A percentile compares a stretch with the other conserved stretches of the same genome.
phyloP scores from a whole-genome alignment of 108 stramenopile species.

The Asterionellopsis glacialis region DNA sequence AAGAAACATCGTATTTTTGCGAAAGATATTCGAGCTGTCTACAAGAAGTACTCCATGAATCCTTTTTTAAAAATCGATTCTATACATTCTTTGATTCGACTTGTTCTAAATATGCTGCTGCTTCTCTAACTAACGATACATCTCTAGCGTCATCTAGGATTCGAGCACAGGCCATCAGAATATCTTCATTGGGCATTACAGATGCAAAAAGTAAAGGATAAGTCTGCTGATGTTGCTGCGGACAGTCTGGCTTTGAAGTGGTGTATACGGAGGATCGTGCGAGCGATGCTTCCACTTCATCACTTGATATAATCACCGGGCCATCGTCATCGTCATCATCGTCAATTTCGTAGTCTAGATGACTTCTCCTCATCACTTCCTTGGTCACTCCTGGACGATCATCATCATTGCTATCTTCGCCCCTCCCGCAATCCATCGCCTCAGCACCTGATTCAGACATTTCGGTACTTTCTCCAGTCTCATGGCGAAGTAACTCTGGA shows the following conservation, averaged over 20 bases:
- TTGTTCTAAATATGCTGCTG: constrained; percentile 77
- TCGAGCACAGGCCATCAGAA: constrained; percentile 80
- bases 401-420: constrained; percentile 2
- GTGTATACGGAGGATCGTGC: constrained; percentile 21
- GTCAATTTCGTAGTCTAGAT: constrained; percentile 6
- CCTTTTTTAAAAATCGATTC: too few species aligned
- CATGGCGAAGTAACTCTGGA: not conserved
- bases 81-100: constrained; percentile 28
- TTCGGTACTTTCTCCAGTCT: constrained; percentile 5
- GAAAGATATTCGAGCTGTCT: too few species aligned
- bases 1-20: too few species aligned
- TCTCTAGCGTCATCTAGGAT: constrained; percentile 68
- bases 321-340: constrained; percentile 64
- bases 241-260: not conserved
- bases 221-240: not conserved
- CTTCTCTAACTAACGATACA: constrained; percentile 82
- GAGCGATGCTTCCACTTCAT: constrained; percentile 59
- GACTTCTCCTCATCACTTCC: not conserved
- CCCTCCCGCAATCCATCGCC: constrained; percentile 12
- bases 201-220: constrained; percentile 81
- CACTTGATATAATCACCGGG: constrained; percentile 59
- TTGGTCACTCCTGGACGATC: not conserved
- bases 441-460: constrained; percentile 13
- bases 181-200: constrained; percentile 64
- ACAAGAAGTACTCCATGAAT: too few species aligned